Percentiles rank a stretch among this genome's conserved stretches.
phyloP scores from a whole-genome alignment of 1,284 basidiomycete genomes.

The Cryptococcus jaspeensis region DNA sequence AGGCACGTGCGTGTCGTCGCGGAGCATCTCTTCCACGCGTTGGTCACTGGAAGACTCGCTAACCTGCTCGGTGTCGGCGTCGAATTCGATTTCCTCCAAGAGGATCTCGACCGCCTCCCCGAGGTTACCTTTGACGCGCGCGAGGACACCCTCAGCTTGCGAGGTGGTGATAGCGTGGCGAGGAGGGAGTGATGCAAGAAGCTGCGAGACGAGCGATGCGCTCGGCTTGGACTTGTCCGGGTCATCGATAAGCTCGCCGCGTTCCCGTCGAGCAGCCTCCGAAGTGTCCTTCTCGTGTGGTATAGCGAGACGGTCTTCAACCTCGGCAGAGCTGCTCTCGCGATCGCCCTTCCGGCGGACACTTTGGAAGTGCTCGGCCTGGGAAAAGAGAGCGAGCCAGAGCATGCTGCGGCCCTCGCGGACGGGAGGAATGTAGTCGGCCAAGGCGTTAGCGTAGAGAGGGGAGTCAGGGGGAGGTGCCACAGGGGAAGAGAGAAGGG shows the following conservation, averaged over 20 bases:
- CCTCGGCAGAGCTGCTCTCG: slow-evolving; percentile 37
- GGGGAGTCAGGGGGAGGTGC: slow-evolving; percentile 16
- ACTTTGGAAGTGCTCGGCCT: slow-evolving; percentile 46
- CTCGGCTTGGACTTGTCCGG: neutral
- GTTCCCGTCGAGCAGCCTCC: slow-evolving; percentile 36
- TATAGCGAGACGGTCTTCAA: slow-evolving; percentile 37
- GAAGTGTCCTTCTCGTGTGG: slow-evolving; percentile 38
- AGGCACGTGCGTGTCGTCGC: neutral
- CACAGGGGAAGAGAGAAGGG: slow-evolving; percentile 15
- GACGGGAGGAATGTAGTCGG: slow-evolving; percentile 27
- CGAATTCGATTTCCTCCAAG: slow-evolving; percentile 38
- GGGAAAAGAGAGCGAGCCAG: slow-evolving; percentile 46
- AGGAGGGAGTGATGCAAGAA: slow-evolving; percentile 34
- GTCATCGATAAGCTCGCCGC: slow-evolving; percentile 31
- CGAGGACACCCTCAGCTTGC: slow-evolving; percentile 25
- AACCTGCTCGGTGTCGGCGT: slow-evolving; percentile 14
- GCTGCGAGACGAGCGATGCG: slow-evolving; percentile 5
- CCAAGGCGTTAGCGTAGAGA: slow-evolving; percentile 17
- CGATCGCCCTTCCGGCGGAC: slow-evolving; percentile 35
- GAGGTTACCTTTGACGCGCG: slow-evolving; percentile 36
- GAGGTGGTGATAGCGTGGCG: slow-evolving; percentile 26
- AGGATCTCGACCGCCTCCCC: slow-evolving; percentile 43
- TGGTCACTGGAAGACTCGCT: slow-evolving; percentile 15
- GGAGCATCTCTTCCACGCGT: slow-evolving; percentile 16
- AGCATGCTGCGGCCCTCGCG: slow-evolving; percentile 36